Percentiles rank a stretch among this genome's conserved stretches.
phyloP scores from a whole-genome alignment of 768 basidiomycete genomes.

The Mycena olivaceomarginata region DNA sequence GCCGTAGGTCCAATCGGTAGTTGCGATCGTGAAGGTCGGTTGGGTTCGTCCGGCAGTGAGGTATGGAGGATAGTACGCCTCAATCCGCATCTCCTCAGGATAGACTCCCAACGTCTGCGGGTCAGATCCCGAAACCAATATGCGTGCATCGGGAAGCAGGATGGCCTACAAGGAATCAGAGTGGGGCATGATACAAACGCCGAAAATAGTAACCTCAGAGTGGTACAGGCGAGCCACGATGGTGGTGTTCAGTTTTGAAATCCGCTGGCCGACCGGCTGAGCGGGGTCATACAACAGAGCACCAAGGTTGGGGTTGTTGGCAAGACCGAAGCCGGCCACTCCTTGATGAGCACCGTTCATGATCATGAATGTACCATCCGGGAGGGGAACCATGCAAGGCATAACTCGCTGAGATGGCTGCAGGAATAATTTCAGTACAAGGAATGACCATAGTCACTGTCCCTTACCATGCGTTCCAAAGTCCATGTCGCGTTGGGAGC shows the following conservation, averaged over 20 bases:
- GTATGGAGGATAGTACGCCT: slow-evolving; percentile 93
- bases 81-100: slow-evolving; percentile 86
- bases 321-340: slow-evolving; percentile 85
- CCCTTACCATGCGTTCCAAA: slow-evolving; percentile 87
- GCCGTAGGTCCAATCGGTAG: slow-evolving; percentile 79
- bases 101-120: slow-evolving; percentile 74
- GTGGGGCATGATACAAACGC: slow-evolving; percentile 45
- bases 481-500: slow-evolving; percentile 77
- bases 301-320: slow-evolving; percentile 74
- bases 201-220: slow-evolving; percentile 63
- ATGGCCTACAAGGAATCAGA: slow-evolving; percentile 64
- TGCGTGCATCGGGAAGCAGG: slow-evolving; percentile 84
- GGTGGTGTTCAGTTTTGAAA: slow-evolving; percentile 80
- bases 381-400: slow-evolving; percentile 74
- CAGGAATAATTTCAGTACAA: not conserved
- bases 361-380: slow-evolving; percentile 86
- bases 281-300: slow-evolving; percentile 85
- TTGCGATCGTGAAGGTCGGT: slow-evolving; percentile 75
- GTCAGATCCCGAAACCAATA: slow-evolving; percentile 87
- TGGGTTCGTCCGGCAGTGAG: slow-evolving; percentile 77
- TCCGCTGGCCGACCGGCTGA: slow-evolving; percentile 73
- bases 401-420: slow-evolving; percentile 61
- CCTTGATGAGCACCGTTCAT: slow-evolving; percentile 85
- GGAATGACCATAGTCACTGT: not conserved
- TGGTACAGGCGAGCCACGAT: slow-evolving; percentile 88